These are phyloP conservation scores for Malus sylvestris DNA, from an alignment of 306 rosid genomes.

Conservation along the genomic window DNA sequence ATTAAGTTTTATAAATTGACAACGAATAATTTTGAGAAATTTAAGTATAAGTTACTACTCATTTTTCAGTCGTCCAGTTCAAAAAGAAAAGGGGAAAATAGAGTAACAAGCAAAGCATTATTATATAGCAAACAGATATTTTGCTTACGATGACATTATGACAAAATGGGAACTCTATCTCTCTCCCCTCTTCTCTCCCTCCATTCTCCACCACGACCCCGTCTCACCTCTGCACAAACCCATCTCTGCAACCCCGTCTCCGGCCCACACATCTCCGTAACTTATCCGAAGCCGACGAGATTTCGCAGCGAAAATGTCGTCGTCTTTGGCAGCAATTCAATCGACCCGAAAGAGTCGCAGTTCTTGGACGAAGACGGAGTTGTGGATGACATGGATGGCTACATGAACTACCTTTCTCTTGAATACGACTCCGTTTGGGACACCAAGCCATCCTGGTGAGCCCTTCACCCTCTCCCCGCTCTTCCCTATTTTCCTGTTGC, in stretches of 20 bases:
- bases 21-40: too few relatives aligned
- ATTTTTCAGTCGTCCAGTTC: too few relatives aligned
- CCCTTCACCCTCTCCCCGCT: neutral
- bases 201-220: constrained; percentile 12
- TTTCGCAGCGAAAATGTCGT: constrained; percentile 12
- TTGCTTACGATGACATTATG: neutral
- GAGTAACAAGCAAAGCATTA: too few relatives aligned
- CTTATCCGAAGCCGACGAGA: constrained; percentile 12
- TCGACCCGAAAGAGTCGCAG: constrained; percentile 35
- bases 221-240: constrained; percentile 12
- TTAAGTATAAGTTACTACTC: too few relatives aligned
- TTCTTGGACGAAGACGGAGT: constrained; percentile 61
- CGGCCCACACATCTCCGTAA: constrained; percentile 10
- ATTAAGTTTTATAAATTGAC: too few relatives aligned
- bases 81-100: too few relatives aligned
- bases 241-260: constrained; percentile 17
- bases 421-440: constrained; percentile 98
- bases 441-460: constrained; percentile 85
- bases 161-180: constrained; percentile 44
- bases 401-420: constrained; percentile 67
- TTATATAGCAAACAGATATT: constrained; percentile 5
- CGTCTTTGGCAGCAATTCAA: constrained; percentile 22
- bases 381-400: constrained; percentile 81
- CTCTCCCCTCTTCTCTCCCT: constrained; percentile 18
- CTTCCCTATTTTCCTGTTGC: too few relatives aligned